Evolutionary conservation across 192 early-diverging fungal species (phyloP), one percentile per base, ranked within the genome.

Genomic region (Coemansia sp.): DNA sequence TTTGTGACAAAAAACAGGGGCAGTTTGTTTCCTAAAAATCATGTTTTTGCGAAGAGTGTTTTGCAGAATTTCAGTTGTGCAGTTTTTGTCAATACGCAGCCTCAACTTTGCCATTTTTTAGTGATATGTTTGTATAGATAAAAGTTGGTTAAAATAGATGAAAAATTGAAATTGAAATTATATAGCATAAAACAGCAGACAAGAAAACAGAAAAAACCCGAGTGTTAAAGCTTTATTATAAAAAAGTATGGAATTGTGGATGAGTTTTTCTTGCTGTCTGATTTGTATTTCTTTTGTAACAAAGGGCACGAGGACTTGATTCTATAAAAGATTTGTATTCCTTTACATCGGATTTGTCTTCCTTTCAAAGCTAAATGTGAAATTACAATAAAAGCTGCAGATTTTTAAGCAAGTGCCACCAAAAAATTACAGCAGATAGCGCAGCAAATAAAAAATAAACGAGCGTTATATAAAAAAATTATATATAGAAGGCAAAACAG

Each of bases 61-160:
- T n/a, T 33, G 13, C 14, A 47, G 45, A 27, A 33, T 47, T 10
- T 33, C 28, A 8, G 29, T 18, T 9, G 45, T 47, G 18, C 45
- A 47, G 8, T 32, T 20, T 32, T 47, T 47, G 28, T 9, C 13
- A 0, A 47, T 9, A 9, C 45, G 29, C 6, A 47, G 30, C 20
- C 27, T 47, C 11, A 47, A 13, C 22, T 33, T 47, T 2, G 45
- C 45, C 45, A 47, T 47, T 10, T 46, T 9, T 39, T 3, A 9
- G n/a, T 2, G n/a, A 13, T 6, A 18, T n/a, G n/a, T n/a, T 17
- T 15, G 3, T 39, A 15, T 39, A 17, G 18, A 18, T 39, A 3
- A 39, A 35, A 35, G 33, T 35, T 4, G 10, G 10, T 14, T n/a
- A n/a, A n/a, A 5, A 14, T 35, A 5, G 10, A 14, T 14, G 33